Evolutionary conservation across 1,284 basidiomycete genomes (phyloP).

Genomic region (Heterobasidion irregulare): DNA sequence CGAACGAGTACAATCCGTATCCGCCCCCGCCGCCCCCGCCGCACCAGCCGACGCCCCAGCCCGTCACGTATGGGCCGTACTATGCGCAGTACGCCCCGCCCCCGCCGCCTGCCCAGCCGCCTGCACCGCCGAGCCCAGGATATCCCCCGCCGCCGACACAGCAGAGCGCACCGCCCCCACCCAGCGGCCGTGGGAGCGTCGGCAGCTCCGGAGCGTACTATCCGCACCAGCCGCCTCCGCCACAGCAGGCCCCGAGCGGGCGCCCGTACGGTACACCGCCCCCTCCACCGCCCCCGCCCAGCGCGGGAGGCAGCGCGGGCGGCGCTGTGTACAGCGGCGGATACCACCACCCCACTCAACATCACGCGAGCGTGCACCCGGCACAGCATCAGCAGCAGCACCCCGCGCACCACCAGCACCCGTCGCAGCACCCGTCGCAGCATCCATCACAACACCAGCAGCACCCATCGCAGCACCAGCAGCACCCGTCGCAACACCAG

Average conservation of each 20-base stretch:
- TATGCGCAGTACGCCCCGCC: conserved; percentile 4
- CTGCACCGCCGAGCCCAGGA: background rate
- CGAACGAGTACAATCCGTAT: conserved; percentile 4
- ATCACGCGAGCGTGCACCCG: conserved; percentile 4
- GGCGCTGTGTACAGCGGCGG: background rate
- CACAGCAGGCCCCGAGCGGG: background rate
- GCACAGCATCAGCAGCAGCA: conserved; percentile 7
- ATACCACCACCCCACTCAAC: background rate
- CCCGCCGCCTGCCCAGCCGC: background rate
- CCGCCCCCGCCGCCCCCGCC: conserved; percentile 4
- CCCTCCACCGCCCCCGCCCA: conserved; percentile 1
- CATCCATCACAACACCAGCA: conserved; percentile 7
- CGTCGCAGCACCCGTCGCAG: conserved; percentile 5
- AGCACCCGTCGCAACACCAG: conserved; percentile 6
- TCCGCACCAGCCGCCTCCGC: background rate
- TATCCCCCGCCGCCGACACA: background rate
- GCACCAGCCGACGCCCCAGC: background rate
- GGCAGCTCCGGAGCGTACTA: background rate
- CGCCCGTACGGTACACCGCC: background rate
- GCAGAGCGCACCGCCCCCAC: background rate
- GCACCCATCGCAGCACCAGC: conserved; percentile 6
- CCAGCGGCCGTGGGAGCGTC: background rate
- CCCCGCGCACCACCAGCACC: conserved; percentile 7
- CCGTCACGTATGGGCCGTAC: conserved; percentile 2
- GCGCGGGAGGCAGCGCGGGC: conserved; percentile 1